phyloP scores from a whole-genome alignment of 768 basidiomycete species.

The Macrolepiota albuminosa region DNA sequence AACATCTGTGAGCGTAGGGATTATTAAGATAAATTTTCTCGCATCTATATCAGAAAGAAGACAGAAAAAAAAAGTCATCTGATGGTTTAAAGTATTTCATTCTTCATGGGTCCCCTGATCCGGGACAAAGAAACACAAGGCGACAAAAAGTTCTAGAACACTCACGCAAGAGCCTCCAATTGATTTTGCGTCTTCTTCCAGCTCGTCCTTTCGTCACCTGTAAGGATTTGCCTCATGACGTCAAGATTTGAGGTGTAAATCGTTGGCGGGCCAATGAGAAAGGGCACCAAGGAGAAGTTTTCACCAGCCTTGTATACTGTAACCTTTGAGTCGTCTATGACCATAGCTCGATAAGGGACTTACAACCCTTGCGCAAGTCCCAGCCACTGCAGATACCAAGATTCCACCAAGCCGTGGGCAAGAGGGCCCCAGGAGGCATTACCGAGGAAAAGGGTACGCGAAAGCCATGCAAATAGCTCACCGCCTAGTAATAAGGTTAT shows the following conservation, averaged over 20 bases:
- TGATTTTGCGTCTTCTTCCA: conserved; percentile 27
- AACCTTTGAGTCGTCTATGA: neutral
- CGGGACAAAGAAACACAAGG: neutral
- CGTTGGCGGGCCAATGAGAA: conserved; percentile 26
- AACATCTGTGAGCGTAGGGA: neutral
- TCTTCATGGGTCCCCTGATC: neutral
- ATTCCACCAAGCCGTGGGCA: conserved; percentile 40
- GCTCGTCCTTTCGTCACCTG: conserved; percentile 30
- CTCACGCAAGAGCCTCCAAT: neutral
- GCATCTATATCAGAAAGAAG: neutral
- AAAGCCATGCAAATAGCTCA: conserved; percentile 31
- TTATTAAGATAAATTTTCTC: neutral
- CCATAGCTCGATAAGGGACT: conserved; percentile 4
- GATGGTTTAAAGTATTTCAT: neutral
- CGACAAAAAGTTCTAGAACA: neutral
- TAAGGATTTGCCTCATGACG: conserved; percentile 36
- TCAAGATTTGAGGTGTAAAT: conserved; percentile 44
- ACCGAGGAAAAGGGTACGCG: conserved; percentile 34
- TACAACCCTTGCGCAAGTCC: conserved; percentile 27
- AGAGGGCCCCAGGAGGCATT: conserved; percentile 26
- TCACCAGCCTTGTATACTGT: conserved; percentile 32
- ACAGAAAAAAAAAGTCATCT: neutral
- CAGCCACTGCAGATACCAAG: conserved; percentile 28
- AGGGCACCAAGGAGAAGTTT: conserved; percentile 35
- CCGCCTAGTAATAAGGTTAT: conserved; percentile 18